Evolutionary conservation across 345 rosid genomes (phyloP).

Genomic region (Passiflora organensis): DNA sequence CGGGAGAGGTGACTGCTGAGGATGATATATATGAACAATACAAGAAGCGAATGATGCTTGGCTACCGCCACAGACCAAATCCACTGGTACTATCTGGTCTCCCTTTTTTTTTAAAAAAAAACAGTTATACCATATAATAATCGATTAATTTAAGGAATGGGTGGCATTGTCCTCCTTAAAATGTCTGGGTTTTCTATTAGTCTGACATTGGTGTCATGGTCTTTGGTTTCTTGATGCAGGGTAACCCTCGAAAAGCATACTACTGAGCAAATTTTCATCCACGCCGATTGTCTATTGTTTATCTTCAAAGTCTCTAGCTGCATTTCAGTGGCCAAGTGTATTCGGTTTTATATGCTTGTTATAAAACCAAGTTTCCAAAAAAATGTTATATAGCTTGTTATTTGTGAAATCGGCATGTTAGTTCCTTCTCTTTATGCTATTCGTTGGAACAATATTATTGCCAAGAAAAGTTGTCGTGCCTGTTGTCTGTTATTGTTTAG

Average conservation of each 20-base stretch:
- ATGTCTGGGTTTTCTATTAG: neutral
- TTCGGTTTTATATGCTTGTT: too few relatives aligned
- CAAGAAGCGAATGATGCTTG: constrained; percentile 99
- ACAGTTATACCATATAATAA: too few relatives aligned
- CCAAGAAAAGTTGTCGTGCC: too few relatives aligned
- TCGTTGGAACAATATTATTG: too few relatives aligned
- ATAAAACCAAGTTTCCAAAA: too few relatives aligned
- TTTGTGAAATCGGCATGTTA: too few relatives aligned
- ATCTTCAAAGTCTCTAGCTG: neutral
- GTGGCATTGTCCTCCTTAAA: neutral
- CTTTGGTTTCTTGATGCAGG: constrained; percentile 28
- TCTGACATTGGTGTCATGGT: neutral
- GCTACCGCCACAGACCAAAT: constrained; percentile 89
- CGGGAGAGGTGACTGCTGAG: constrained; percentile 84
- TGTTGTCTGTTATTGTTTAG: too few relatives aligned
- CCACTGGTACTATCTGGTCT: constrained; percentile 56
- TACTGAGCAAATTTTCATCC: constrained; percentile 27
- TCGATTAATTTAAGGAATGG: neutral
- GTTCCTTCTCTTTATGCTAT: too few relatives aligned
- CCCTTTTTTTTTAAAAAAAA: neutral
- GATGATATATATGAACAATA: constrained; percentile 99
- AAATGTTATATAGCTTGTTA: too few relatives aligned
- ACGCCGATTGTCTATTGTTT: neutral
- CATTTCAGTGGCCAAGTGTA: too few relatives aligned
- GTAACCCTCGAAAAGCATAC: constrained; percentile 68